Conservation (phyloP, 306 rosid genomes). For the Gastrolobium bilobum region DNA sequence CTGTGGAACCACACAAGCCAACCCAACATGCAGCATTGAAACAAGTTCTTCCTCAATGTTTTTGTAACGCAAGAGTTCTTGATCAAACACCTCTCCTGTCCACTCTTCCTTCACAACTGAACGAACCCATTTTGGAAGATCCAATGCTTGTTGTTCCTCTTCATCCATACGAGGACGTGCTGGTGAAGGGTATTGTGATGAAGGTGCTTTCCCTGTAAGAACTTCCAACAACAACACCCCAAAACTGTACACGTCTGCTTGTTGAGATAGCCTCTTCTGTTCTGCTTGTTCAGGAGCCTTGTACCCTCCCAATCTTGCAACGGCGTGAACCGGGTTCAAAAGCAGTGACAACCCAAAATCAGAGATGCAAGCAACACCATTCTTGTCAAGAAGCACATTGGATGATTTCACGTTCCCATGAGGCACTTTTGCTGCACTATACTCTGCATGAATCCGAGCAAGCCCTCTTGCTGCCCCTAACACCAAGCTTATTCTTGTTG, state of each 20-base stretch:
- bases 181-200: conserved; percentile 75
- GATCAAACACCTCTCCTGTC: conserved; percentile 98
- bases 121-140: conserved; percentile 93
- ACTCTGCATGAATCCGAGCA: conserved; percentile 81
- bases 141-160: conserved; percentile 65
- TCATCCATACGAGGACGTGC: conserved; percentile 56
- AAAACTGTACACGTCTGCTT: conserved; percentile 87
- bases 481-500: conserved; percentile 92
- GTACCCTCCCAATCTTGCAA: conserved; percentile 94
- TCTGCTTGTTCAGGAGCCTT: conserved; percentile 90
- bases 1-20: conserved; percentile 77
- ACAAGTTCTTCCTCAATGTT: conserved; percentile 98
- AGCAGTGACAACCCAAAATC: conserved; percentile 89
- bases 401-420: conserved; percentile 95
- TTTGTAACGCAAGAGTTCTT: conserved; percentile 88
- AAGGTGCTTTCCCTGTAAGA: conserved; percentile 87
- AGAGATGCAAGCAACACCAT: conserved; percentile 91
- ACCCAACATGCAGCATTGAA: conserved; percentile 89
- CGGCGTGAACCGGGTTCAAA: conserved; percentile 90
- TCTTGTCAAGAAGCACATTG: conserved; percentile 92
- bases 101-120: conserved; percentile 98
- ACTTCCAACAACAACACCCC: conserved; percentile 90
- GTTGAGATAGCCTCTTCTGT: conserved; percentile 79
- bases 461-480: conserved; percentile 95
- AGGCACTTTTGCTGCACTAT: conserved; percentile 74